These are phyloP conservation scores for Solanum hybrid DNA, from an alignment of 305 asterid species.

Conservation along the genomic window DNA sequence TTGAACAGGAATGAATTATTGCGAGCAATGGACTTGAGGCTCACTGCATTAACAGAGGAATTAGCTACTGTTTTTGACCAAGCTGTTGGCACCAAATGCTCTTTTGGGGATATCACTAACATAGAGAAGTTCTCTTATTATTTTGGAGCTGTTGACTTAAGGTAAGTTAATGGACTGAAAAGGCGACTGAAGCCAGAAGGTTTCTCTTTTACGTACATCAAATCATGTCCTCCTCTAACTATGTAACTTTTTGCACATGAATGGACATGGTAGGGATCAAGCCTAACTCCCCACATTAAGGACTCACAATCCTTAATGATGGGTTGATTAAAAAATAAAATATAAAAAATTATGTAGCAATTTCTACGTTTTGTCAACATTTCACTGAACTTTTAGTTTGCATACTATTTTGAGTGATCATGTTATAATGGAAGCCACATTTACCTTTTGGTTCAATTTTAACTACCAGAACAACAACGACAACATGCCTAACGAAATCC, in stretches of 20 bases:
- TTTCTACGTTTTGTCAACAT: background rate
- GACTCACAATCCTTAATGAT: background rate
- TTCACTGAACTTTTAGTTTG: background rate
- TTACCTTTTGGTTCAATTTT: background rate
- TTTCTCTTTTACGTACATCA: background rate
- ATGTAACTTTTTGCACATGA: background rate
- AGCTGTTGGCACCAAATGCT: constrained; percentile 45
- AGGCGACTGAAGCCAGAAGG: background rate
- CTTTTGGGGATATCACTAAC: constrained; percentile 46
- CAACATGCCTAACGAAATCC: background rate
- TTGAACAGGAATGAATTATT: constrained; percentile 70
- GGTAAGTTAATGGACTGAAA: constrained; percentile 30
- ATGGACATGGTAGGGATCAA: background rate
- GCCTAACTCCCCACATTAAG: background rate
- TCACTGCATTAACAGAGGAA: constrained; percentile 55
- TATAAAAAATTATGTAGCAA: background rate
- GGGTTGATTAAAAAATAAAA: background rate
- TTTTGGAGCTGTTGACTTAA: constrained; percentile 65
- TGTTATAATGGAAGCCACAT: background rate
- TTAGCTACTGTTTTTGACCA: constrained; percentile 52
- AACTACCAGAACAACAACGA: background rate
- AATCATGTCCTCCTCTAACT: background rate
- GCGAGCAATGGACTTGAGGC: constrained; percentile 81
- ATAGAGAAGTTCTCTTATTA: constrained; percentile 54
- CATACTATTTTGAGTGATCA: background rate